A percentile compares a stretch with the other conserved stretches of the same genome.
phyloP scores from a whole-genome alignment of 2,329 filamentous ascomycete genomes.

The Botrytis medusae region DNA sequence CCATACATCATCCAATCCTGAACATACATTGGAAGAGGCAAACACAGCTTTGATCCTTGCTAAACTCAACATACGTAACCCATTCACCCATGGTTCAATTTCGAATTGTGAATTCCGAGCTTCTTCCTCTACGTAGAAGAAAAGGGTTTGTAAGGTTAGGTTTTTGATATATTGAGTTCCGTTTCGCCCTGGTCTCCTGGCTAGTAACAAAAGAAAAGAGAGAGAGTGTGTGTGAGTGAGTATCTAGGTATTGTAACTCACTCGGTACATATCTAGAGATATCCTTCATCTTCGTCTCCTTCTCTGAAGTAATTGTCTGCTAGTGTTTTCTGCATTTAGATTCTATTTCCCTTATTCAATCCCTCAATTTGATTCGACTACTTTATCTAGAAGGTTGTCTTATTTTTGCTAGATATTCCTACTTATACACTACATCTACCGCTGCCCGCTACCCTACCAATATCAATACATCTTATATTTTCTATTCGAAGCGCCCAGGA shows the following conservation, averaged over 20 bases:
- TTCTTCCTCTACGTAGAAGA: not conserved
- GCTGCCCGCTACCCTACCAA: not conserved
- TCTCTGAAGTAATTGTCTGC: not conserved
- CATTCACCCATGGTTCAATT: not conserved
- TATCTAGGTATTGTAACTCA: not conserved
- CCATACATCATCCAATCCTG: not conserved
- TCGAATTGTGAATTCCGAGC: not conserved
- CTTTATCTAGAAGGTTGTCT: not conserved
- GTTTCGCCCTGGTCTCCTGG: not conserved
- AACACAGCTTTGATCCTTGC: not conserved
- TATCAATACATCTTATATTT: not conserved
- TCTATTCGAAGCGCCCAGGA: not conserved
- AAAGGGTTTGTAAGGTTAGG: not conserved
- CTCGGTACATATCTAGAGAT: not conserved
- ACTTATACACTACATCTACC: not conserved
- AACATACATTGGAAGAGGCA: not conserved
- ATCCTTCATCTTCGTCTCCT: not conserved
- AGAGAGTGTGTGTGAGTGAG: not conserved
- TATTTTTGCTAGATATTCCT: not conserved
- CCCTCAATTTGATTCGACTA: not conserved
- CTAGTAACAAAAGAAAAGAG: not conserved
- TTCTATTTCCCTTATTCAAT: not conserved
- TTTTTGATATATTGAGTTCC: slow-evolving; percentile 1
- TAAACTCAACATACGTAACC: not conserved
- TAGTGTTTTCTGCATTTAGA: not conserved